phyloP scores from a whole-genome alignment of 306 rosid genomes.

The Oemleria cerasiformis region DNA sequence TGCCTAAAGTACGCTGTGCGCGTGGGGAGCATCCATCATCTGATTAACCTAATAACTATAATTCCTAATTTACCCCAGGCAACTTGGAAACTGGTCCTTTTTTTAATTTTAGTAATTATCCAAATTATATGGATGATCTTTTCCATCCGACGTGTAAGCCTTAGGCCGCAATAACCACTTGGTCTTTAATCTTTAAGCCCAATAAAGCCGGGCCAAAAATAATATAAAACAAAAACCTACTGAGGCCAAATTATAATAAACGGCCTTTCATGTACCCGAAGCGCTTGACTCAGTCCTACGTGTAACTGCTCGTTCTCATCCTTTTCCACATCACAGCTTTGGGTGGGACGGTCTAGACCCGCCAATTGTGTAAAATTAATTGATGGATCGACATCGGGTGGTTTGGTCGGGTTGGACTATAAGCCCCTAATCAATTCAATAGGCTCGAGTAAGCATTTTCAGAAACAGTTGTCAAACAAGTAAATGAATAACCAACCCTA shows the following conservation, averaged over 20 bases:
- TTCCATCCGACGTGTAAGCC: constrained; percentile 31
- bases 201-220: background rate
- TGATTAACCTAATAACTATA: too few species aligned
- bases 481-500: too few species aligned
- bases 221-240: background rate
- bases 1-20: background rate
- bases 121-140: constrained; percentile 2
- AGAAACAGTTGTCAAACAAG: too few species aligned
- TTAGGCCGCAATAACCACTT: constrained; percentile 14
- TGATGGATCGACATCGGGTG: too few species aligned
- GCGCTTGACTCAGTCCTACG: background rate
- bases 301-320: background rate
- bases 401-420: too few species aligned
- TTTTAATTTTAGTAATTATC: background rate
- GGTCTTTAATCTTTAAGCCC: background rate
- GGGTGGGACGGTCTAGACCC: too few species aligned
- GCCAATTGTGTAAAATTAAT: too few species aligned
- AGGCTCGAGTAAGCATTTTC: too few species aligned
- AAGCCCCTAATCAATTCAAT: too few species aligned
- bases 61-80: background rate
- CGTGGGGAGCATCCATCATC: constrained; percentile 13
- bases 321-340: background rate
- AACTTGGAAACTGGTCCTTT: background rate
- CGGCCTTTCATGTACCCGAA: background rate
- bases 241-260: background rate